phyloP scores from a whole-genome alignment of 2,329 filamentous ascomycete genomes.

The Aspergillus fumigatiaffinis region DNA sequence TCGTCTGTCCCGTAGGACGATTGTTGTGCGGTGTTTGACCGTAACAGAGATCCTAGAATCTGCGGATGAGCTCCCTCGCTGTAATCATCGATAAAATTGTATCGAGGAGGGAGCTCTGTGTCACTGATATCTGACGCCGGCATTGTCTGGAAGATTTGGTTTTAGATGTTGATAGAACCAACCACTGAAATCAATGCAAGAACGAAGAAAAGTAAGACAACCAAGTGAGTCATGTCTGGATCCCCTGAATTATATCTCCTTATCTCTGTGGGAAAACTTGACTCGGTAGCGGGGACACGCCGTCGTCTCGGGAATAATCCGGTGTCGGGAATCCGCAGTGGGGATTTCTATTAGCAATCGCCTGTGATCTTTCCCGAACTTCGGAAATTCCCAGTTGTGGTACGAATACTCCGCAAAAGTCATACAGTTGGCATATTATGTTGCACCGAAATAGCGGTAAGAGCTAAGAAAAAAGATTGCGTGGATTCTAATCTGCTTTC shows the following conservation, averaged over 20 bases:
- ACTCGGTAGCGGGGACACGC: neutral
- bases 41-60: constrained; percentile 46
- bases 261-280: neutral
- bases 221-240: neutral
- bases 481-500: neutral
- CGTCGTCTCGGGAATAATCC: neutral
- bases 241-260: neutral
- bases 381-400: neutral
- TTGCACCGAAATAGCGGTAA: constrained; percentile 25
- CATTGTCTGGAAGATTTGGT: neutral
- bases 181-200: neutral
- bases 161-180: neutral
- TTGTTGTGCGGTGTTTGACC: constrained; percentile 46
- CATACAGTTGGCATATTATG: constrained; percentile 18
- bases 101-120: constrained; percentile 25
- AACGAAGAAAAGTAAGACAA: neutral
- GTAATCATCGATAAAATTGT: constrained; percentile 52
- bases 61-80: constrained; percentile 51
- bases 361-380: neutral
- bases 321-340: neutral
- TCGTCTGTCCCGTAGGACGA: constrained; percentile 47
- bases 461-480: too few relatives aligned
- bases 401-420: too few relatives aligned
- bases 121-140: constrained; percentile 2
- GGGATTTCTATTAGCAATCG: neutral